Percentiles rank a stretch among this genome's conserved stretches.
These are phyloP conservation scores for Mycena amicta DNA, from an alignment of 768 basidiomycete species.

Conservation along the genomic window DNA sequence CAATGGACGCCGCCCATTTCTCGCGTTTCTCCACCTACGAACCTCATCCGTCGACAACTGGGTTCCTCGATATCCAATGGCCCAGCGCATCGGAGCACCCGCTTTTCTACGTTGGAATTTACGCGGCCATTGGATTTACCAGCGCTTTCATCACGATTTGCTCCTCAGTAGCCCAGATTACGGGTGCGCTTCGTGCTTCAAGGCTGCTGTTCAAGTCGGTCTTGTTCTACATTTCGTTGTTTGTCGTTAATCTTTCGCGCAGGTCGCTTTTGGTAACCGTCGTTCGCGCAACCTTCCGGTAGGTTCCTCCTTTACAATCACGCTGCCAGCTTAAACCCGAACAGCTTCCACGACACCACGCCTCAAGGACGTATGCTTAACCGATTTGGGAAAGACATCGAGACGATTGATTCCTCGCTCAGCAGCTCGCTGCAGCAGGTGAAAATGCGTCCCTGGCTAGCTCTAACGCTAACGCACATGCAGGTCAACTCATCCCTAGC, in stretches of 20 bases:
- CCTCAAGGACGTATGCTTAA: constrained; percentile 87
- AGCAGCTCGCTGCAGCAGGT: constrained; percentile 72
- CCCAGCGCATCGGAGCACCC: constrained; percentile 59
- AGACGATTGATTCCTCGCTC: constrained; percentile 80
- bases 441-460: constrained; percentile 75
- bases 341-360: constrained; percentile 52
- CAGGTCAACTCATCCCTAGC: constrained; percentile 80
- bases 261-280: constrained; percentile 48
- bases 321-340: background rate
- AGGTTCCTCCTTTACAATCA: no score
- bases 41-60: no score
- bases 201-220: constrained; percentile 38
- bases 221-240: constrained; percentile 38
- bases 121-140: constrained; percentile 55
- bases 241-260: background rate
- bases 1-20: no score
- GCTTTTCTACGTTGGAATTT: constrained; percentile 65
- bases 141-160: constrained; percentile 48
- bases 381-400: constrained; percentile 73
- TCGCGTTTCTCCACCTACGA: no score
- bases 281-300: constrained; percentile 65
- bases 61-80: no score
- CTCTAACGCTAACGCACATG: no score
- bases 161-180: constrained; percentile 53
- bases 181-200: constrained; percentile 51